These are phyloP conservation scores for Chrysoporthe deuterocubensis DNA, from an alignment of 2,329 filamentous ascomycete species.

Conservation along the genomic window DNA sequence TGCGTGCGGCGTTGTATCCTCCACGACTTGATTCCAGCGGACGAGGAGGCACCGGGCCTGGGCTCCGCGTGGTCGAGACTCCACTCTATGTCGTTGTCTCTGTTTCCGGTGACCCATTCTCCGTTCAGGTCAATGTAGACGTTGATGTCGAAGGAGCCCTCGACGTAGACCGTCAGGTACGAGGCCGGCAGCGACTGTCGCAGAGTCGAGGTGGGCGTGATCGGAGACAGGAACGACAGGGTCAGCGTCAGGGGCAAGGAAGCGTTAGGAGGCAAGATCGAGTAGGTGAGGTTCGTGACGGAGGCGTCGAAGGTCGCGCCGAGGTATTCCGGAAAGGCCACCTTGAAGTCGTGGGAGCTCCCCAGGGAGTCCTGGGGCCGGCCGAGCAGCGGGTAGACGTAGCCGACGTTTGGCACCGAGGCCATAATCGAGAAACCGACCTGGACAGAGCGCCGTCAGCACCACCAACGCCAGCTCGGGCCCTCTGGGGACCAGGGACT, in stretches of 20 bases:
- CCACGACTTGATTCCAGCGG: slow-evolving; percentile 66
- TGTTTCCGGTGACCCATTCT: slow-evolving; percentile 81
- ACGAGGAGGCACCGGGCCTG: slow-evolving; percentile 32
- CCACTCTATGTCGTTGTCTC: slow-evolving; percentile 73
- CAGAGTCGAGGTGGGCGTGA: slow-evolving; percentile 80
- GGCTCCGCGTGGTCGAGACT: slow-evolving; percentile 54
- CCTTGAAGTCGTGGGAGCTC: slow-evolving; percentile 40
- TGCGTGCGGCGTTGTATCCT: slow-evolving; percentile 63
- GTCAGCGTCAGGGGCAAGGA: slow-evolving; percentile 42
- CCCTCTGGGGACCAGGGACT: slow-evolving; percentile 13
- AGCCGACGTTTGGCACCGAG: slow-evolving; percentile 45
- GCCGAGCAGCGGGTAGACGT: slow-evolving; percentile 56
- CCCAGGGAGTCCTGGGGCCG: slow-evolving; percentile 54
- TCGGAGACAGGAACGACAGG: slow-evolving; percentile 70
- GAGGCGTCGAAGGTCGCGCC: slow-evolving; percentile 54
- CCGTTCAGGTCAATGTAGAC: slow-evolving; percentile 72
- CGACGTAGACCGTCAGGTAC: slow-evolving; percentile 73
- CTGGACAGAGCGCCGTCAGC: slow-evolving; percentile 33
- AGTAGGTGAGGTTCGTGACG: slow-evolving; percentile 54
- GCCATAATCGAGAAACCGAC: slow-evolving; percentile 57
- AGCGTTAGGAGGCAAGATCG: slow-evolving; percentile 39
- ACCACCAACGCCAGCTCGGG: neutral
- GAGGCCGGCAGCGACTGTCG: slow-evolving; percentile 82
- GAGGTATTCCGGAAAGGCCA: slow-evolving; percentile 48
- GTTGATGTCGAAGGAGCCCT: slow-evolving; percentile 67